Percentiles rank a stretch among this genome's conserved stretches.
Conservation (phyloP, 2,329 filamentous ascomycete species). For the Monilinia vaccinii-corymbosi region DNA sequence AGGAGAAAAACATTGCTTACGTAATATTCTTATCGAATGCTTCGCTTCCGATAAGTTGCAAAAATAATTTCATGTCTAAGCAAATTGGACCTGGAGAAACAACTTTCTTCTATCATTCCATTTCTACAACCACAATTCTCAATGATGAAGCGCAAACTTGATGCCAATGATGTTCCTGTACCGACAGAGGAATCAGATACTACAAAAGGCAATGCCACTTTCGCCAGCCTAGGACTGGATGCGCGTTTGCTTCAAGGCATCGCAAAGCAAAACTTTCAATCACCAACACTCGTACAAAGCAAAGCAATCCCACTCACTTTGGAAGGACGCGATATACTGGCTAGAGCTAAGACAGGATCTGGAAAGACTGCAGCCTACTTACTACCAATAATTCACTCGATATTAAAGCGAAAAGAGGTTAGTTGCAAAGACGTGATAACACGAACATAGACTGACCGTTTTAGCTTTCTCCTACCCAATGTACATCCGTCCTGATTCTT, state of each 20-base stretch:
- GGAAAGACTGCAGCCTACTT: constrained; percentile 97
- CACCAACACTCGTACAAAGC: constrained; percentile 81
- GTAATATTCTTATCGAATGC: constrained; percentile 7
- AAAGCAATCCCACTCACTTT: constrained; percentile 82
- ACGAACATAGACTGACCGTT: constrained; percentile 13
- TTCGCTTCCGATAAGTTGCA: constrained; percentile 9
- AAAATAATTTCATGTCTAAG: constrained; percentile 7
- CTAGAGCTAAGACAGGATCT: constrained; percentile 88
- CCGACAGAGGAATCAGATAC: constrained; percentile 27
- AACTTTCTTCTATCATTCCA: not conserved
- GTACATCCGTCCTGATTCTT: constrained; percentile 72
- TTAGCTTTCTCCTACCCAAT: constrained; percentile 41
- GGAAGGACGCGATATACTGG: constrained; percentile 80
- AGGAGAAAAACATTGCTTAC: not conserved
- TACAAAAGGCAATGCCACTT: constrained; percentile 39
- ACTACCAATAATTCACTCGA: constrained; percentile 76
- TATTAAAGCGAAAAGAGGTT: constrained; percentile 69
- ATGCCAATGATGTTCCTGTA: constrained; percentile 43
- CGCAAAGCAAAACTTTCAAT: constrained; percentile 71
- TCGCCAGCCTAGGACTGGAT: constrained; percentile 73
- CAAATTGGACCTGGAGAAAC: not conserved
- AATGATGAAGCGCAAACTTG: constrained; percentile 53
- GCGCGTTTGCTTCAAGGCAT: constrained; percentile 78
- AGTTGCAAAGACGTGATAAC: not conserved
- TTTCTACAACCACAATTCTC: not conserved